Evolutionary conservation across 2,329 filamentous ascomycete genomes (phyloP).

Genomic region (Botrytis byssoidea): DNA sequence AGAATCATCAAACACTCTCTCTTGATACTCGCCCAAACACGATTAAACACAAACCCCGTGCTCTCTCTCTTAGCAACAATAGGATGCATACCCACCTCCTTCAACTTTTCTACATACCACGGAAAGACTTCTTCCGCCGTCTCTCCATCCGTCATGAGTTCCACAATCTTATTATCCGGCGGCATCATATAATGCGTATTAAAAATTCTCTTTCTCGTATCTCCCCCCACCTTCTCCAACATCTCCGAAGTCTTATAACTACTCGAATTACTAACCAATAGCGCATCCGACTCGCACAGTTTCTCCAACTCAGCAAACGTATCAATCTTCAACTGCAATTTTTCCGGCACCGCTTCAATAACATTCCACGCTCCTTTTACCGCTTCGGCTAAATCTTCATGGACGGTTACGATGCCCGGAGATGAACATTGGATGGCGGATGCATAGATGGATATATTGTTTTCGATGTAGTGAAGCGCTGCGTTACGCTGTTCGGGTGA

Average conservation of each 20-base stretch:
- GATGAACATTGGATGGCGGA: not conserved
- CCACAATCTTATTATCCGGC: slow-evolving; percentile 34
- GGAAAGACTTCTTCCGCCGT: slow-evolving; percentile 38
- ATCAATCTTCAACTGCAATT: slow-evolving; percentile 43
- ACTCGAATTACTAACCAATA: slow-evolving; percentile 49
- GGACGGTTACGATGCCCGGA: slow-evolving; percentile 8
- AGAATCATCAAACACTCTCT: slow-evolving; percentile 42
- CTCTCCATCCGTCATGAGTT: slow-evolving; percentile 42
- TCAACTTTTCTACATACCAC: slow-evolving; percentile 36
- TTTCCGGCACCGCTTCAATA: slow-evolving; percentile 46
- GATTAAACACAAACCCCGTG: slow-evolving; percentile 44
- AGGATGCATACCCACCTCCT: slow-evolving; percentile 41
- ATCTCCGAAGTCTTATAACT: slow-evolving; percentile 48
- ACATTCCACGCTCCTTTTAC: slow-evolving; percentile 40
- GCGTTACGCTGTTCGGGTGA: slow-evolving; percentile 40
- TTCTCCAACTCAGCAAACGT: slow-evolving; percentile 44
- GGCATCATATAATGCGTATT: slow-evolving; percentile 47
- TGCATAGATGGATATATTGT: slow-evolving; percentile 35
- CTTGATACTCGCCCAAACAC: slow-evolving; percentile 46
- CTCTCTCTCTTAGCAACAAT: slow-evolving; percentile 41
- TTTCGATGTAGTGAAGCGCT: slow-evolving; percentile 43
- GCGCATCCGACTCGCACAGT: slow-evolving; percentile 39
- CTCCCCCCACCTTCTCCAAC: slow-evolving; percentile 42
- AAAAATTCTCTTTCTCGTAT: slow-evolving; percentile 41
- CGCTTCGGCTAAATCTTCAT: slow-evolving; percentile 26